A percentile compares a stretch with the other conserved stretches of the same genome.
phyloP scores from a whole-genome alignment of 2,329 filamentous ascomycete species.

The Graphiopsis chlorocephala region DNA sequence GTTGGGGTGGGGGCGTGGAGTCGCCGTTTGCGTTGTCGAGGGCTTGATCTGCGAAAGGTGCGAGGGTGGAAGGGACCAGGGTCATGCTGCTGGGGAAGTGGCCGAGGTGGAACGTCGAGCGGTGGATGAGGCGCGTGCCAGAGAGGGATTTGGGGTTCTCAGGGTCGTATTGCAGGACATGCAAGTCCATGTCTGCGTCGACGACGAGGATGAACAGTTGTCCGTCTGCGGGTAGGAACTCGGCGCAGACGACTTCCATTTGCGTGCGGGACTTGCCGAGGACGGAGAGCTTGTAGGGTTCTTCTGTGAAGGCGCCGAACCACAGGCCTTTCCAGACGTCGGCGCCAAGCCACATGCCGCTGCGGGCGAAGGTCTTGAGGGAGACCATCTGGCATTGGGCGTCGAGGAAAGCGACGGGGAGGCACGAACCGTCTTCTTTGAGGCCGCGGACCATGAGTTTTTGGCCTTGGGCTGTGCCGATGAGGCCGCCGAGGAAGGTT shows the following conservation, averaged over 20 bases:
- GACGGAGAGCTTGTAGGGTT: conserved; percentile 91
- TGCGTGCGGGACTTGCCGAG: conserved; percentile 82
- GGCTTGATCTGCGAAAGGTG: conserved; percentile 43
- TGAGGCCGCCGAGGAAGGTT: conserved; percentile 76
- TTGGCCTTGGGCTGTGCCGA: conserved; percentile 90
- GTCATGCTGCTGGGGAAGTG: conserved; percentile 73
- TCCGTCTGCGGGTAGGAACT: conserved; percentile 77
- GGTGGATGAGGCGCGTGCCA: conserved; percentile 80
- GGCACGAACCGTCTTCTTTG: conserved; percentile 87
- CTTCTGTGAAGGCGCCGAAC: conserved; percentile 95
- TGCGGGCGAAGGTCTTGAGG: conserved; percentile 78
- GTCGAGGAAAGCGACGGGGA: conserved; percentile 96
- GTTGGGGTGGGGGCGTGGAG: conserved; percentile 5
- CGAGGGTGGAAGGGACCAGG: conserved; percentile 66
- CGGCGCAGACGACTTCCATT: conserved; percentile 75
- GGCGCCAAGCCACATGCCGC: conserved; percentile 80
- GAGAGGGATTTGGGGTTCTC: conserved; percentile 93
- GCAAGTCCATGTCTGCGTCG: conserved; percentile 81
- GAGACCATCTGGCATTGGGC: conserved; percentile 91
- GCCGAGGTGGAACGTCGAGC: conserved; percentile 82
- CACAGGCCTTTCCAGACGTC: conserved; percentile 92
- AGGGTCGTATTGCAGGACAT: conserved; percentile 90
- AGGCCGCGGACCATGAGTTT: conserved; percentile 96
- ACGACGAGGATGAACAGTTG: conserved; percentile 79
- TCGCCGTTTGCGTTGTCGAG: conserved; percentile 24